Conservation (phyloP, 2,329 filamentous ascomycete species). For the Hansfordia pulvinata region DNA sequence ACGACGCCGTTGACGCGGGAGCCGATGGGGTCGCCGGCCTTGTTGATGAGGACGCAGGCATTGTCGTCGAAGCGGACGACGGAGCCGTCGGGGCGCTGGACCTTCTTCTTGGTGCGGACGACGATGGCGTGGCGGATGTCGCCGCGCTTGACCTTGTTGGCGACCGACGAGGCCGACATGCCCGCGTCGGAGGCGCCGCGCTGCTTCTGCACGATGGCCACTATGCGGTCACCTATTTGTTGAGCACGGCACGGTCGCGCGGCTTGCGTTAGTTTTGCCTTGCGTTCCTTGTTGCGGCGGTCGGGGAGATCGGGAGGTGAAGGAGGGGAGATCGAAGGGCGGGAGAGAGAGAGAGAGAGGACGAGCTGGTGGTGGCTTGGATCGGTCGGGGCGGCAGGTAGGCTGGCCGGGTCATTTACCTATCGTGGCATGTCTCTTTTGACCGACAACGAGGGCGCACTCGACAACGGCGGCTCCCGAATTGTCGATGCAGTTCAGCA, state of each 20-base stretch:
- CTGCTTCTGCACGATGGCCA: slow-evolving; percentile 96
- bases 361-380: not conserved
- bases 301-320: too few relatives aligned
- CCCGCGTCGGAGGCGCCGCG: slow-evolving; percentile 62
- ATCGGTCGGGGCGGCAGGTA: not conserved
- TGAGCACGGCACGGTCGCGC: slow-evolving; percentile 4
- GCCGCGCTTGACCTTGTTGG: slow-evolving; percentile 90
- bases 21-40: slow-evolving; percentile 89
- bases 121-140: slow-evolving; percentile 95
- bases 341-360: not conserved
- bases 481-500: slow-evolving; percentile 99
- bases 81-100: slow-evolving; percentile 76
- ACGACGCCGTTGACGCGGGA: slow-evolving; percentile 87
- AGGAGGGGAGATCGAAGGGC: slow-evolving; percentile 1
- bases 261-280: not conserved
- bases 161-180: slow-evolving; percentile 57
- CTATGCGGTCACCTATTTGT: slow-evolving; percentile 74
- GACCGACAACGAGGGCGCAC: slow-evolving; percentile 84
- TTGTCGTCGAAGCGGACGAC: slow-evolving; percentile 95
- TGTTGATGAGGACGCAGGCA: slow-evolving; percentile 93
- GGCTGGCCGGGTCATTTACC: slow-evolving; percentile 41
- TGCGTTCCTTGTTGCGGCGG: too few relatives aligned
- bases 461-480: slow-evolving; percentile 95
- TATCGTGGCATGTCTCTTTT: slow-evolving; percentile 78
- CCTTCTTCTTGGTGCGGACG: slow-evolving; percentile 80